phyloP scores from a whole-genome alignment of 2,329 filamentous ascomycete species.

The Penicillium polonicum region DNA sequence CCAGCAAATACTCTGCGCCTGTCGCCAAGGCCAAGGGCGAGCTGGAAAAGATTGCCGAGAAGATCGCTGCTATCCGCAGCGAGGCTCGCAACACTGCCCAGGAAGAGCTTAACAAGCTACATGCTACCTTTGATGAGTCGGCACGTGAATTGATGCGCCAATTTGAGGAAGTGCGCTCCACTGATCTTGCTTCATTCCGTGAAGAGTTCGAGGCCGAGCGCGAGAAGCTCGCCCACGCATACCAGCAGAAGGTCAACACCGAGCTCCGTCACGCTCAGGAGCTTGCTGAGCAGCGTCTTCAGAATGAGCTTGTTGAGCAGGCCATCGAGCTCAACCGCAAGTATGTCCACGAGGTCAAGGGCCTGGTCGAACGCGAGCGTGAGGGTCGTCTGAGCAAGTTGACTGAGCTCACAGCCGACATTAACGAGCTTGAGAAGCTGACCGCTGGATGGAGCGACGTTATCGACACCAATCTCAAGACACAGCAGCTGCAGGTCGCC shows the following conservation, averaged over 20 bases:
- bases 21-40: conserved; percentile 84
- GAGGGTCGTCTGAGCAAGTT: conserved; percentile 83
- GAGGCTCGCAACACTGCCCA: conserved; percentile 70
- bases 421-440: conserved; percentile 81
- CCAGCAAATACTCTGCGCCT: conserved; percentile 72
- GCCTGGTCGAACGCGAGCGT: conserved; percentile 84
- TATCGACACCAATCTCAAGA: conserved; percentile 84
- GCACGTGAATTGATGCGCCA: conserved; percentile 83
- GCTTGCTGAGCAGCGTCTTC: conserved; percentile 76
- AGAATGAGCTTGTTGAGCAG: conserved; percentile 87
- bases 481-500: conserved; percentile 93
- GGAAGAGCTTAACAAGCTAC: conserved; percentile 67
- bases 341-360: conserved; percentile 74
- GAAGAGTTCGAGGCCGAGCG: conserved; percentile 88
- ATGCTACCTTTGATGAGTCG: conserved; percentile 79
- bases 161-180: conserved; percentile 78
- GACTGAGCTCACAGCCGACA: conserved; percentile 71
- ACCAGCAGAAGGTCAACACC: conserved; percentile 74
- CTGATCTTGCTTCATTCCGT: conserved; percentile 79
- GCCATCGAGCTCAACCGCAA: conserved; percentile 82
- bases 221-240: conserved; percentile 71
- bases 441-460: conserved; percentile 88
- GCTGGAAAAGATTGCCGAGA: conserved; percentile 71
- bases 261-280: conserved; percentile 77
- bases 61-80: conserved; percentile 72